Evolutionary conservation across 306 rosid species (phyloP), one percentile per base, ranked within the genome.

Genomic region (Styphnolobium japonicum): DNA sequence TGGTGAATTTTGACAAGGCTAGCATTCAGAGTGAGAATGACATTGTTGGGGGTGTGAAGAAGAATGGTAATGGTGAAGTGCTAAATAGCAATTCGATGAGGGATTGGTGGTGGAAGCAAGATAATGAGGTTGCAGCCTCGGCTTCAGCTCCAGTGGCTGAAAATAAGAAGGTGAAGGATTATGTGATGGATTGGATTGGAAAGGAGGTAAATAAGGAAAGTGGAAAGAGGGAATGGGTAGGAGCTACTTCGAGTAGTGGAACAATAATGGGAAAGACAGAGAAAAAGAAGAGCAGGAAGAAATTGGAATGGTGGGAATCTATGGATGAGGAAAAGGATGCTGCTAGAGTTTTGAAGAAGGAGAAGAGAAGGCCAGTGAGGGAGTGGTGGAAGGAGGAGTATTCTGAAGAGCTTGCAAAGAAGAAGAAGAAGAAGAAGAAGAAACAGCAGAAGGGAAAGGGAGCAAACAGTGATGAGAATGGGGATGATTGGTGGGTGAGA

Each of bases 361-460:
- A 86, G 52, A 88, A 85, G 85, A 87, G 88, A 81, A 92, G 87
- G 79, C 89, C 88, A 0, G 94, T 82, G 2, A 93, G 92, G 87
- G 98, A 91, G 52, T 93, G 98, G 98, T 94, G 98, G 98, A 92
- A 84, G 87, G 97, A 94, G 60, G 98, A 94, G 84, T 88, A 88
- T 45, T 80, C 91, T 21, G 88, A 91, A 65, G 97, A 92, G 77
- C 89, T 94, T 5, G 69, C 84, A 0, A 92, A 76, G 80, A 87
- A 91, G 85, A 88, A 81, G 3, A 61, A 61, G 12, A 51, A 70
- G 10, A 15, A 57, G 21, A 89, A 83, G 80, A 75, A 55, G 63
- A 86, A 83, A 49, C 85, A 76, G 33, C 65, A 48, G 18, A 81
- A 84, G 21, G 84, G 81, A 52, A 49, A 23, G 36, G 87, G 84